Evolutionary conservation across 805 yeast genomes (phyloP).

Genomic region (Teunomyces funiuensis): DNA sequence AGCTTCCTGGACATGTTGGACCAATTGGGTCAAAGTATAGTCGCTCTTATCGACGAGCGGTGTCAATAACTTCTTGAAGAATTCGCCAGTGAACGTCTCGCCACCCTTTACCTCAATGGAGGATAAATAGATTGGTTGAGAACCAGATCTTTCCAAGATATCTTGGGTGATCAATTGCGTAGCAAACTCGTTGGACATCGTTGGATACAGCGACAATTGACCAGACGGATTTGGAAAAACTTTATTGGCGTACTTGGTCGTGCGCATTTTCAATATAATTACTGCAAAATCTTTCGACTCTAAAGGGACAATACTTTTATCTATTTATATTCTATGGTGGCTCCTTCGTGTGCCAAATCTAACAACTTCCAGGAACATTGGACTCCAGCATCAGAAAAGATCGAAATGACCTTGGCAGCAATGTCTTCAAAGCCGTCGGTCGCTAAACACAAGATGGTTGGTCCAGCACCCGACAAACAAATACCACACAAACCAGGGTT

Average conservation of each 20-base stretch:
- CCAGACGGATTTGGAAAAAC: neutral
- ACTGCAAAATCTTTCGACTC: neutral
- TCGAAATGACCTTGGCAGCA: constrained; percentile 69
- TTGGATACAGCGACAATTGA: too few species aligned
- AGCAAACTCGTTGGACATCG: constrained; percentile 1
- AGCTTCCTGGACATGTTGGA: constrained; percentile 30
- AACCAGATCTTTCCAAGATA: constrained; percentile 26
- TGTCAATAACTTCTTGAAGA: constrained; percentile 45
- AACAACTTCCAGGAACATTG: constrained; percentile 80
- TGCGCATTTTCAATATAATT: neutral
- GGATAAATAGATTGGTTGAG: constrained; percentile 38
- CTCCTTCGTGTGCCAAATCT: constrained; percentile 87
- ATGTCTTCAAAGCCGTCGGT: constrained; percentile 83
- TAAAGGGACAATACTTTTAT: neutral
- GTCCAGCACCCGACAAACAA: constrained; percentile 97
- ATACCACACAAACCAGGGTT: constrained; percentile 89
- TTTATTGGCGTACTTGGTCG: constrained; percentile 3
- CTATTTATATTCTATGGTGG: constrained; percentile 44
- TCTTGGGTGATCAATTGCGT: constrained; percentile 24
- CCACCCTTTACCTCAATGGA: constrained; percentile 43
- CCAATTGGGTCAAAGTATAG: constrained; percentile 43
- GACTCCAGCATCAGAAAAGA: constrained; percentile 67
- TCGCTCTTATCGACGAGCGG: constrained; percentile 44
- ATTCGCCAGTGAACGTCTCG: constrained; percentile 43
- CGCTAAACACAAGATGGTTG: constrained; percentile 92